phyloP scores from a whole-genome alignment of 129 eudicot genomes.

The Lonicera japonica region DNA sequence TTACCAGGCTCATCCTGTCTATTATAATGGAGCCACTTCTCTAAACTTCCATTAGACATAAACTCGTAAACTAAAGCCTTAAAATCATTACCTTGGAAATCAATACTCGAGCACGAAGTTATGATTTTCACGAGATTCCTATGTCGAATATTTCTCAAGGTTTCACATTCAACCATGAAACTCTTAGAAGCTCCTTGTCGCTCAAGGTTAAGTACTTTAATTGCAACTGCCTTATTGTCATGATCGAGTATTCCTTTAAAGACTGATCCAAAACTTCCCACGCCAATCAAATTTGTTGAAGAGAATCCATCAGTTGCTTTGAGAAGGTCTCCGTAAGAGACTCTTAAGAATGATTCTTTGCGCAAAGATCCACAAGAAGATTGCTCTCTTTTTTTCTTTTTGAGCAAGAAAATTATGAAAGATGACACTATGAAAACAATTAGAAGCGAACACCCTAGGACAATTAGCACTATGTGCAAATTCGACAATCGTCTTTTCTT shows the following conservation, averaged over 20 bases:
- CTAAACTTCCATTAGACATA: not conserved
- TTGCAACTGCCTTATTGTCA: not conserved
- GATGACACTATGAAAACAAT: not conserved
- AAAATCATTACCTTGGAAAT: not conserved
- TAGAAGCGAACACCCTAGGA: not conserved
- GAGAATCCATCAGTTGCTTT: constrained; percentile 12
- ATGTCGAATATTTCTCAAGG: not conserved
- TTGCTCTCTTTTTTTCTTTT: not conserved
- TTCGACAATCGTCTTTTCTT: not conserved
- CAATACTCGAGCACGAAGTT: not conserved
- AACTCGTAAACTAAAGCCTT: not conserved
- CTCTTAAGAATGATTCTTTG: not conserved
- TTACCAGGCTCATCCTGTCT: not conserved
- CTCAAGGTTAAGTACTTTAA: constrained; percentile 12
- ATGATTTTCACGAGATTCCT: not conserved
- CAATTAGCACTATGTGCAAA: not conserved
- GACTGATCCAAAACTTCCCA: not conserved
- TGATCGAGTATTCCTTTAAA: constrained; percentile 1
- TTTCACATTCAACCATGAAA: not conserved
- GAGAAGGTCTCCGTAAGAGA: constrained; percentile 2
- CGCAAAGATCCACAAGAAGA: not conserved
- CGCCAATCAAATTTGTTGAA: constrained; percentile 10
- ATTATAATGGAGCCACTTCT: not conserved
- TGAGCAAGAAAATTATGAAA: not conserved
- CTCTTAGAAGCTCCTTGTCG: constrained; percentile 1